Percentiles rank a stretch among this genome's conserved stretches.
These are phyloP conservation scores for Pulicaria dysenterica DNA, from an alignment of 129 eudicot species.

Conservation along the genomic window DNA sequence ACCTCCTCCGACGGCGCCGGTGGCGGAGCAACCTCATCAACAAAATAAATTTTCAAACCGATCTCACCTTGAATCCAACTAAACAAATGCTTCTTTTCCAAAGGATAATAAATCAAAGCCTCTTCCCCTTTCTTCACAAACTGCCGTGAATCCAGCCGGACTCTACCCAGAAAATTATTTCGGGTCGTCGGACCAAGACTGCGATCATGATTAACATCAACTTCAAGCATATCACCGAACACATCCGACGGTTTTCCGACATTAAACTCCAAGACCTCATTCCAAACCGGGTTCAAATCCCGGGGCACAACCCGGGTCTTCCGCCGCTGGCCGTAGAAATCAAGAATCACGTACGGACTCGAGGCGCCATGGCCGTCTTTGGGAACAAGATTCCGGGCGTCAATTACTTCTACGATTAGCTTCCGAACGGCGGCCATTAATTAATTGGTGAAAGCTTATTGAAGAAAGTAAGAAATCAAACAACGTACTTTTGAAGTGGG, in stretches of 20 bases:
- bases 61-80: constrained; percentile 88
- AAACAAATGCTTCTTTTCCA: constrained; percentile 70
- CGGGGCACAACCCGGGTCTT: constrained; percentile 63
- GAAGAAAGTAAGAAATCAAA: neutral
- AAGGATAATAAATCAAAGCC: constrained; percentile 73
- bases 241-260: constrained; percentile 73
- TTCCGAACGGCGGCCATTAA: constrained; percentile 62
- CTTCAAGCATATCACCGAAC: constrained; percentile 83
- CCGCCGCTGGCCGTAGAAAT: constrained; percentile 73
- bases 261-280: constrained; percentile 71
- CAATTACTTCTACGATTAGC: constrained; percentile 71
- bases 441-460: constrained; percentile 7
- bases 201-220: constrained; percentile 71
- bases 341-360: constrained; percentile 76
- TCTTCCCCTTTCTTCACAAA: constrained; percentile 93
- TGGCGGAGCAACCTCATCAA: constrained; percentile 48
- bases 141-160: constrained; percentile 65
- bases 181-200: constrained; percentile 74
- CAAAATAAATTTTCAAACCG: constrained; percentile 73
- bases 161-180: constrained; percentile 79
- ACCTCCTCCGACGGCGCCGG: constrained; percentile 42
- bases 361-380: constrained; percentile 89
- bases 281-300: constrained; percentile 85
- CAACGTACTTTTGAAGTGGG: neutral
- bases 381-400: constrained; percentile 61